These are phyloP conservation scores for Scheffersomyces lignicola DNA, from an alignment of 1,139 yeast genomes.

Conservation along the genomic window DNA sequence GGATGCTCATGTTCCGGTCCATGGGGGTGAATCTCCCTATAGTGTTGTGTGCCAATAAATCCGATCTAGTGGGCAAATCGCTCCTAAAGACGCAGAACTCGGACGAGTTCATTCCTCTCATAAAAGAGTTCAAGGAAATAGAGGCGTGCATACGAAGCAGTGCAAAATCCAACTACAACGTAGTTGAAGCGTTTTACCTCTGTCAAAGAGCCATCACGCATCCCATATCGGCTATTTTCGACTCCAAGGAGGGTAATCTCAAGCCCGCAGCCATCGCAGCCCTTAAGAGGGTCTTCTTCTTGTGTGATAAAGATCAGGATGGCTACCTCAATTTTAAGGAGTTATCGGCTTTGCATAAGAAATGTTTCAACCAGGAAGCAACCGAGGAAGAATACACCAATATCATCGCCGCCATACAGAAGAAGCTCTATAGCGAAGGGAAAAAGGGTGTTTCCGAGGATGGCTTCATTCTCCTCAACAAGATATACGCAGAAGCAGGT, in stretches of 20 bases:
- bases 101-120: conserved; percentile 82
- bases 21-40: conserved; percentile 92
- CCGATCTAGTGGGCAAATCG: conserved; percentile 45
- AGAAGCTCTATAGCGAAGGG: conserved; percentile 27
- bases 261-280: conserved; percentile 80
- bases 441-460: conserved; percentile 61
- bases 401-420: conserved; percentile 27
- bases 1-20: conserved; percentile 92
- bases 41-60: conserved; percentile 85
- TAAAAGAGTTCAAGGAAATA: conserved; percentile 90
- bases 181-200: conserved; percentile 84
- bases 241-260: conserved; percentile 81
- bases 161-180: conserved; percentile 76
- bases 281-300: conserved; percentile 73
- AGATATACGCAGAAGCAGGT: conserved; percentile 83
- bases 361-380: conserved; percentile 63
- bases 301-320: conserved; percentile 89
- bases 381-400: conserved; percentile 27
- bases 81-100: conserved; percentile 38
- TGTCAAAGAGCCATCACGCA: conserved; percentile 91
- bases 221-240: conserved; percentile 92
- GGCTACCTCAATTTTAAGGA: conserved; percentile 74
- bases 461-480: conserved; percentile 77
- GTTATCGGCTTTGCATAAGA: conserved; percentile 63
- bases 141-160: conserved; percentile 89